Base-by-base conservation (phyloP, 176 grass and related monocot genomes). In the Tillandsia leiboldiana region DNA sequence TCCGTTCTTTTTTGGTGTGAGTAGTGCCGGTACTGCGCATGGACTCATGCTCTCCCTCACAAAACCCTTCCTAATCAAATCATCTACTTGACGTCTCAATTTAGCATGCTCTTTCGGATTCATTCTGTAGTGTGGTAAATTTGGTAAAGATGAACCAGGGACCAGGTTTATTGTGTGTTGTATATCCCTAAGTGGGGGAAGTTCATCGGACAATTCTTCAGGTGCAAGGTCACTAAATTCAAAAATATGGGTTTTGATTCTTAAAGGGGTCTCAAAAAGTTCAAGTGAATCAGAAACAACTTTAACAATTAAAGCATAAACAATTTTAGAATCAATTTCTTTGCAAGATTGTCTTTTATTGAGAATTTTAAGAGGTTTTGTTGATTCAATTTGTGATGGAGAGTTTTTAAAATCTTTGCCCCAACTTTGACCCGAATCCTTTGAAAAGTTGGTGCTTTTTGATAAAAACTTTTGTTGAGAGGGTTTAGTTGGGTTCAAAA, bases 1-100 rank as follows among this genome's bases (percentile, higher is more conserved):
- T 6, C 4, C 4, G 3, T 42, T 5, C 33, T 42, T 42, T 42
- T 42, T 73, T 48, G 49, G 52, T 24, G 28, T 51, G 24, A 71
- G 27, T 26, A 71, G 49, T 6, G 70, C 11, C 0, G 22, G 26
- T 15, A 73, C 26, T 12, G 9, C 12, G 56, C 51, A 73, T 42
- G 70, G 70, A 73, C 70, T 73, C 3, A 73, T 73, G 57, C 70
- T 62, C 42, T 73, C 70, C 28, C 51, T 28, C 10, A 68, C 65
- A 71, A 71, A 71, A 71, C 48, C 51, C 2, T 73, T 73, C 8
- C 47, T 28, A 54, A 62, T 42, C 5, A 61, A 7, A 42, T 73
- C 52, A 17, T 62, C 26, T 58, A 73, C 52, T 52, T 47, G 11
- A 27, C 52, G 27, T 73, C 33, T 53, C 3, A 73, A 51, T 51